Evolutionary conservation across 805 yeast species (phyloP), one percentile per base, ranked within the genome.

Genomic region (Wickerhamiella hasegawae): DNA sequence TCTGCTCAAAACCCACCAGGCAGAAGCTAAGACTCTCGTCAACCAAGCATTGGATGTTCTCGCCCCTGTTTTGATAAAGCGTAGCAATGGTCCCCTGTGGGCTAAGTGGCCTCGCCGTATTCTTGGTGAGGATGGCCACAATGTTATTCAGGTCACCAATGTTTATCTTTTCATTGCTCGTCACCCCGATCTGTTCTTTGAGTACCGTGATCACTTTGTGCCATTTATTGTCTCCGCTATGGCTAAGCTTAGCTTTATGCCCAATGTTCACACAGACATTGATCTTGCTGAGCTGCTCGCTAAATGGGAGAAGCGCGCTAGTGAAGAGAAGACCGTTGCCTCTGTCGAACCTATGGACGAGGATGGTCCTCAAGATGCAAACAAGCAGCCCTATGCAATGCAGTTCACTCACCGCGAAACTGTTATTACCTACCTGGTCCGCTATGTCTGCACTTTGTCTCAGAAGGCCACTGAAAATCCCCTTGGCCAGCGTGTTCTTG

Each of bases 81-180:
- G 92, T 35, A 68, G 79, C 57, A 62, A 62, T 4, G 48, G 65
- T 2, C 68, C 73, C 5, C 60, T 66, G 40, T 90, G 97, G 97
- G 69, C 90, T 34, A 85, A 81, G 45, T 84, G 94, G 85, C 94
- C 95, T 0, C 73, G 96, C 44, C 67, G 96, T 35, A 90, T 87
- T 2, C 63, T 90, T 11, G 75, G 85, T 2, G 97, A 92, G 51
- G 93, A 84, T 49, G 87, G 90, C 0, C 79, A 76, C 51, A 83
- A 73, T 47, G 84, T 83, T 3, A 71, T 76, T 2, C 94, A 83
- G 49, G 94, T 85, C 26, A 61, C 81, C 40, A 79, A 81, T 40
- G 79, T 90, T 10, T 90, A 83, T 46, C 93, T 83, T 50, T 83
- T 87, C 47, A 71, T 90, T 54, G 82, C 82, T 23, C 77, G 75